Evolutionary conservation across 202 grass and related monocot species (phyloP).

Genomic region (Digitaria exilis): DNA sequence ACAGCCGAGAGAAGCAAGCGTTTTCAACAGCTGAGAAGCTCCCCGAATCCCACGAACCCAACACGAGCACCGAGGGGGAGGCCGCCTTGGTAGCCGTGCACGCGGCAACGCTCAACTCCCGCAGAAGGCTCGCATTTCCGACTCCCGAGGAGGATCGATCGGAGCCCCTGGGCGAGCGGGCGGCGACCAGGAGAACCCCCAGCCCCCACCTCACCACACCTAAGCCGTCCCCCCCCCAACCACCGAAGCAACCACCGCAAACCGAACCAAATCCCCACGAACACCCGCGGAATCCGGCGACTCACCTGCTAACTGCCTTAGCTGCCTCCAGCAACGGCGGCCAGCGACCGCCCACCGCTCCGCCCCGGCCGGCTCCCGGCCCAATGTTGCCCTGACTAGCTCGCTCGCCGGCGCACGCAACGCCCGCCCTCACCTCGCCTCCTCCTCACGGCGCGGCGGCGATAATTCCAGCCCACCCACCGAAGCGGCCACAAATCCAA

Average conservation of each 20-base stretch:
- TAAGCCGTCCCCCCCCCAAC: constrained; percentile 9
- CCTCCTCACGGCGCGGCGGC: background rate
- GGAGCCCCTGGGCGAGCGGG: background rate
- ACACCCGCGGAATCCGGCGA: constrained; percentile 19
- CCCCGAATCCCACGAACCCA: constrained; percentile 30
- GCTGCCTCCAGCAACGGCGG: constrained; percentile 10
- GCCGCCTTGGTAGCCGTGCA: constrained; percentile 27
- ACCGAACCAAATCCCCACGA: constrained; percentile 33
- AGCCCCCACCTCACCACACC: background rate
- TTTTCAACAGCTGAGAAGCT: constrained; percentile 2
- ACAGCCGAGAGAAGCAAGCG: background rate
- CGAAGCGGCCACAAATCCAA: constrained; percentile 18
- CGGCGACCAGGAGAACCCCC: constrained; percentile 19
- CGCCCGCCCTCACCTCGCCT: constrained; percentile 13
- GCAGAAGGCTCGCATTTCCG: constrained; percentile 34
- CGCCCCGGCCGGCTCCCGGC: background rate
- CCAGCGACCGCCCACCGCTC: no score
- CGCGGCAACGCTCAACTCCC: background rate
- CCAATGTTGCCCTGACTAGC: constrained; percentile 23
- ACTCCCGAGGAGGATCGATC: constrained; percentile 49
- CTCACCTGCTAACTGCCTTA: constrained; percentile 56
- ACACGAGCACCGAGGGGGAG: constrained; percentile 3
- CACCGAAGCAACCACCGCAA: constrained; percentile 36
- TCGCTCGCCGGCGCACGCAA: background rate
- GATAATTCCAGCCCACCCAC: background rate